These are phyloP conservation scores for Cladosporium sp. DNA, from an alignment of 2,329 filamentous ascomycete genomes.

Conservation along the genomic window DNA sequence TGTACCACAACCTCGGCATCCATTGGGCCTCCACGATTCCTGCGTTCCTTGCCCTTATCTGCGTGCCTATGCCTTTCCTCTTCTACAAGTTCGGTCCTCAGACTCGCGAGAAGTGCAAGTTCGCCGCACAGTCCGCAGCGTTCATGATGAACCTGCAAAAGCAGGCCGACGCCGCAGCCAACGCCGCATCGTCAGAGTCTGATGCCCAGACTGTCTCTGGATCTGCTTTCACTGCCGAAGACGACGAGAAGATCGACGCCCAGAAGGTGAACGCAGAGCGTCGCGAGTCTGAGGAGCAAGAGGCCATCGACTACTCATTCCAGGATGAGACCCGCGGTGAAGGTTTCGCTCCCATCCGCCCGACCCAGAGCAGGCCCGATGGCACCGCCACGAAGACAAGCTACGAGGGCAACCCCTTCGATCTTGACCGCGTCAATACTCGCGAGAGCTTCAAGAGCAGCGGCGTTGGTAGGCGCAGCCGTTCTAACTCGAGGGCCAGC, in stretches of 20 bases:
- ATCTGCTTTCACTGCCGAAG: neutral
- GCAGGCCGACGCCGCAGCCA: constrained; percentile 28
- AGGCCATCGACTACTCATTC: constrained; percentile 32
- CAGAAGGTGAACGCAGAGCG: constrained; percentile 35
- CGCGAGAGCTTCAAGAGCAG: constrained; percentile 43
- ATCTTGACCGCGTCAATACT: constrained; percentile 51
- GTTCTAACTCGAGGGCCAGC: constrained; percentile 18
- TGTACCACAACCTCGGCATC: constrained; percentile 56
- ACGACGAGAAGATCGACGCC: constrained; percentile 19
- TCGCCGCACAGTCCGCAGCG: constrained; percentile 59
- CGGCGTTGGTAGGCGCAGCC: constrained; percentile 15
- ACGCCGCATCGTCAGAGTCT: constrained; percentile 1
- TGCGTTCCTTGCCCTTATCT: constrained; percentile 70
- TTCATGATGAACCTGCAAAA: constrained; percentile 54
- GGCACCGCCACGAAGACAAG: constrained; percentile 30
- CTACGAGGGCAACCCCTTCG: constrained; percentile 48
- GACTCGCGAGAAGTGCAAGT: constrained; percentile 69
- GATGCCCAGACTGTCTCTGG: constrained; percentile 17
- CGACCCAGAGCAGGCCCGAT: constrained; percentile 25
- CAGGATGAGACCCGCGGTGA: constrained; percentile 24
- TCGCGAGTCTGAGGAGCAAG: constrained; percentile 32
- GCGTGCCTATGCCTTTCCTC: constrained; percentile 72
- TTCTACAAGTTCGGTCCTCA: constrained; percentile 70
- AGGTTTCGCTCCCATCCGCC: constrained; percentile 28
- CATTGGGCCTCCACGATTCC: constrained; percentile 76